These are phyloP conservation scores for Baorangia bicolor DNA, from an alignment of 768 basidiomycete genomes.

Conservation along the genomic window DNA sequence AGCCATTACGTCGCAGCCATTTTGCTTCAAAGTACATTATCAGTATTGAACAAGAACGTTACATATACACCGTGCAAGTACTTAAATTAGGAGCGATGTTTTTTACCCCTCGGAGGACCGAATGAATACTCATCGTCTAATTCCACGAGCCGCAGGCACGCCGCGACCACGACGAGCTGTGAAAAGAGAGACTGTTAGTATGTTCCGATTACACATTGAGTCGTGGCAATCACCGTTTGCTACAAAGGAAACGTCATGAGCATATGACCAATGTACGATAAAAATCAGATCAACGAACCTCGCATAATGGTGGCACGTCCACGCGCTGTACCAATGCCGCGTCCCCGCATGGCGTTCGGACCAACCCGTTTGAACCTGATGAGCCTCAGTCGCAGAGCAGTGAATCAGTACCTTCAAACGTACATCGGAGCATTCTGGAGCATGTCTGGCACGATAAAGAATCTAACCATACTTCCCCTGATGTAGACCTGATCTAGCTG, in stretches of 20 bases:
- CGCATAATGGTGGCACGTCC: conserved; percentile 98
- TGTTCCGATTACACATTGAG: conserved; percentile 3
- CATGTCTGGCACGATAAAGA: conserved; percentile 99
- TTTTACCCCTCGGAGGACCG: background rate
- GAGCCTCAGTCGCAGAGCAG: conserved; percentile 9
- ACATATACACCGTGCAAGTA: conserved; percentile 16
- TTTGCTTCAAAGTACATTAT: conserved; percentile 6
- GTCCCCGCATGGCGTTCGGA: conserved; percentile 96
- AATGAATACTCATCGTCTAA: conserved; percentile 59
- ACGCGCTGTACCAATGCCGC: conserved; percentile 98
- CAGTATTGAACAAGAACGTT: conserved; percentile 7
- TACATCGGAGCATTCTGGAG: conserved; percentile 98
- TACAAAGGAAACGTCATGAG: conserved; percentile 35
- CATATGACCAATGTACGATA: conserved; percentile 5
- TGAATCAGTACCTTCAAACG: conserved; percentile 31
- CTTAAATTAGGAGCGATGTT: conserved; percentile 9
- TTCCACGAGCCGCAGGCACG: conserved; percentile 72
- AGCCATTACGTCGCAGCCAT: background rate
- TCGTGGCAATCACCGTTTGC: conserved; percentile 64
- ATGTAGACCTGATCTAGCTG: conserved; percentile 99
- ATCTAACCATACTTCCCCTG: conserved; percentile 95
- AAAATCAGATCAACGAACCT: conserved; percentile 52
- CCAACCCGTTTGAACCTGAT: conserved; percentile 98
- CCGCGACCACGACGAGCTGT: conserved; percentile 87
- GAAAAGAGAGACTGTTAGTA: conserved; percentile 15